Conservation (phyloP, 2,329 filamentous ascomycete genomes). For the Nemania bipapillata region DNA sequence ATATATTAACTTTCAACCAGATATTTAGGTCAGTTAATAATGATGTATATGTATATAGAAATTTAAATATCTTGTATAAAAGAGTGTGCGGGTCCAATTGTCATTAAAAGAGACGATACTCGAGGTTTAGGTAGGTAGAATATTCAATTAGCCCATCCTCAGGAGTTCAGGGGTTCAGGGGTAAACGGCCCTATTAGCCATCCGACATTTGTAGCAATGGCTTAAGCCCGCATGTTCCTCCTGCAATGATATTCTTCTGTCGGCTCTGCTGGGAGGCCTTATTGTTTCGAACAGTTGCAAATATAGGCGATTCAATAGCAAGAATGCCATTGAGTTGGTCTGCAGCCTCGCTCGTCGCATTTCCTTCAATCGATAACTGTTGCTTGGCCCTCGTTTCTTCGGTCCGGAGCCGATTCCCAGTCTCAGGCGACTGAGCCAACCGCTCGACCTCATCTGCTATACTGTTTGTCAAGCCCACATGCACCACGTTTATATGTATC, state of each 20-base stretch:
- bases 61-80: no score
- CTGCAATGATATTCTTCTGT: constrained; percentile 17
- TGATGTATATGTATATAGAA: no score
- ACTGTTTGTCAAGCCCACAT: constrained; percentile 7
- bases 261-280: not conserved
- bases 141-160: no score
- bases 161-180: no score
- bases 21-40: no score
- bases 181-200: no score
- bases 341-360: not conserved
- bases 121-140: no score
- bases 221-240: not conserved
- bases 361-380: constrained; percentile 7
- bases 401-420: not conserved
- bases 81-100: no score
- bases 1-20: no score
- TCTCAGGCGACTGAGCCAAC: not conserved
- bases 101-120: no score
- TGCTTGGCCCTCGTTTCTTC: not conserved
- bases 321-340: constrained; percentile 16
- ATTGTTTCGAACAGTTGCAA: constrained; percentile 7
- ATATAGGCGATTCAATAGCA: constrained; percentile 5
- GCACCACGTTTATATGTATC: constrained; percentile 8
- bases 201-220: no score
- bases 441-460: constrained; percentile 11